These are phyloP conservation scores for Diaporthe humulicola DNA, from an alignment of 2,329 filamentous ascomycete species.

Conservation along the genomic window DNA sequence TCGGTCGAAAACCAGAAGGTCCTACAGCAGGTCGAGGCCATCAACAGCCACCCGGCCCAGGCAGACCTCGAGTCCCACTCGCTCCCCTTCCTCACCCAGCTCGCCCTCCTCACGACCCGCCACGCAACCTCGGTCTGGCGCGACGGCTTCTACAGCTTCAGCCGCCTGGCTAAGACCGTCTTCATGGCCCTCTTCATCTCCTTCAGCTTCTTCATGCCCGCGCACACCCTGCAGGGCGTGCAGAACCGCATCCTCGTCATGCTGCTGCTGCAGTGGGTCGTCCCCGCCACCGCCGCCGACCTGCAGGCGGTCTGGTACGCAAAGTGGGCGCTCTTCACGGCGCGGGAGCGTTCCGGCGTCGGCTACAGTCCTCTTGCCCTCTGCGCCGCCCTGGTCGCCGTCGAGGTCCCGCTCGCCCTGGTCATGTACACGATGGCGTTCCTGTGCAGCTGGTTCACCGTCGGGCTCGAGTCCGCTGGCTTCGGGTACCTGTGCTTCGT, in stretches of 20 bases:
- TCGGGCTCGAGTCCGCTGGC: background rate
- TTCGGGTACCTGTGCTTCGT: slow-evolving; percentile 2
- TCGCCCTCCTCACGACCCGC: background rate
- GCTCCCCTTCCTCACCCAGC: background rate
- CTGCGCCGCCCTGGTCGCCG: background rate
- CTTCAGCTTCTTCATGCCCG: slow-evolving; percentile 71
- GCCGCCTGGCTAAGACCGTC: background rate
- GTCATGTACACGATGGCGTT: background rate
- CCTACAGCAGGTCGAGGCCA: background rate
- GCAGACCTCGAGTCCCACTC: background rate
- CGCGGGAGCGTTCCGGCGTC: slow-evolving; percentile 75
- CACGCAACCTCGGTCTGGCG: slow-evolving; percentile 7
- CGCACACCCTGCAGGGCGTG: slow-evolving; percentile 71
- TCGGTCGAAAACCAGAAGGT: background rate
- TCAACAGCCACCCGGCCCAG: background rate
- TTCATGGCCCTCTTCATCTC: slow-evolving; percentile 66
- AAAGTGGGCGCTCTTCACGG: slow-evolving; percentile 76
- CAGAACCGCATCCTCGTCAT: slow-evolving; percentile 78
- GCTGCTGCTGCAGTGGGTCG: slow-evolving; percentile 79
- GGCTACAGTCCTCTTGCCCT: slow-evolving; percentile 58
- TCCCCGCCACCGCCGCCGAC: slow-evolving; percentile 71
- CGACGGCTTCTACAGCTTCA: slow-evolving; percentile 16
- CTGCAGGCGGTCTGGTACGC: slow-evolving; percentile 80
- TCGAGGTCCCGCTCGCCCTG: background rate
- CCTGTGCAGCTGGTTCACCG: slow-evolving; percentile 4